Evolutionary conservation across 2,329 filamentous ascomycete genomes (phyloP), one percentile per base, ranked within the genome.

Genomic region (Furcasterigmium furcatum): DNA sequence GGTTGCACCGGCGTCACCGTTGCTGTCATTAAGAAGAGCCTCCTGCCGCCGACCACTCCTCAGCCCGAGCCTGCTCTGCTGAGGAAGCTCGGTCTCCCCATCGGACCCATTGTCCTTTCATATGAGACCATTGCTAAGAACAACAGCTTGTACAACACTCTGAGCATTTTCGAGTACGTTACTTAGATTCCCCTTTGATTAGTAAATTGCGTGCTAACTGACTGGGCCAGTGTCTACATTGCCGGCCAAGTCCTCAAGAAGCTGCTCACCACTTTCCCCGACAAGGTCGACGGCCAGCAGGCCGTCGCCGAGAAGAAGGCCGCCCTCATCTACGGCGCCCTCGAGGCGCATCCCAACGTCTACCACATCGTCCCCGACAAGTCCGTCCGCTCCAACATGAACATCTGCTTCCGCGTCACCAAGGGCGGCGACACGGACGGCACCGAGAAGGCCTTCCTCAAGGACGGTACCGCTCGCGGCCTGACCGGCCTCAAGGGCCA

Each of bases 121-220:
- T 97, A 92, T 61, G 85, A 90, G 51, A 90, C 81, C 0, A 86
- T 94, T 54, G 85, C 88, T 34, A 95, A 95, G 75, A 95, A 95
- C 71, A 94, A 95, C 72, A 94, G 87, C 56, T 77, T 97, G 22
- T 97, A 97, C 73, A 97, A 97, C 69, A 97, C 92, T 0, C 73
- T 97, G 10, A 91, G 89, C 58, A 95, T 97, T 59, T 96, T 97
- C 59, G 91, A 82, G 80, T 82, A 64, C 60, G 77, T 68, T 4
- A 36, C 24, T 4, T 12, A 9, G 5, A 38, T 13, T 4, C 13
- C 21, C 8, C 19, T 12, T 20, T 32, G 49, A 18, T 51, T 34
- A 12, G 34, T 21, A 9, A 21, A 34, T 49, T 34, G 14, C 40
- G 3, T 29, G 13, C 34, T 18, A 19, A 9, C 16, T 16, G 9